Percentiles rank a stretch among this genome's conserved stretches.
phyloP scores from a whole-genome alignment of 805 yeast species.

The Sugiyamaella boreocaroliniensis region DNA sequence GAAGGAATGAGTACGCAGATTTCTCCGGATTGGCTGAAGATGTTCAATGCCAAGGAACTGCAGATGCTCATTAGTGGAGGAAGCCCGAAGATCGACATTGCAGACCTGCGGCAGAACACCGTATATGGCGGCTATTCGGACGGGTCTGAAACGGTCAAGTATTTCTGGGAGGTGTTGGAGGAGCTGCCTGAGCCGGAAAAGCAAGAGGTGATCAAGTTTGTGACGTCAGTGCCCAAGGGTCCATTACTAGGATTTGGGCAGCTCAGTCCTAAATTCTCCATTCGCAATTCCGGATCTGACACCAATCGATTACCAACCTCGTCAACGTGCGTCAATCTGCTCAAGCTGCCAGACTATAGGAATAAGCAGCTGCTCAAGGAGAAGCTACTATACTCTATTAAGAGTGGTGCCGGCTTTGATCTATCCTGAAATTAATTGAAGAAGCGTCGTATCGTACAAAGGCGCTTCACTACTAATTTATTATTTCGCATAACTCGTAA shows the following conservation, averaged over 20 bases:
- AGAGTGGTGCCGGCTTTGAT: slow-evolving; percentile 82
- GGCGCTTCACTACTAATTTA: too few relatives aligned
- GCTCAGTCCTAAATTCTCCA: slow-evolving; percentile 72
- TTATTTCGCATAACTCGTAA: too few relatives aligned
- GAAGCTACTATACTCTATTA: slow-evolving; percentile 72
- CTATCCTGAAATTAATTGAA: slow-evolving; percentile 42
- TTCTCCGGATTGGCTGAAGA: slow-evolving; percentile 64
- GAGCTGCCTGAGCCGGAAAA: slow-evolving; percentile 63
- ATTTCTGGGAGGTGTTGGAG: slow-evolving; percentile 69
- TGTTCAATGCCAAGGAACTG: slow-evolving; percentile 80
- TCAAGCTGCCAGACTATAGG: slow-evolving; percentile 78
- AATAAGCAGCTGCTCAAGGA: slow-evolving; percentile 49
- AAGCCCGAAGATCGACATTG: slow-evolving; percentile 56
- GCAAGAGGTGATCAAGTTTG: slow-evolving; percentile 70
- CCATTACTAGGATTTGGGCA: slow-evolving; percentile 82
- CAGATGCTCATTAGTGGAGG: slow-evolving; percentile 84
- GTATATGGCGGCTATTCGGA: slow-evolving; percentile 46
- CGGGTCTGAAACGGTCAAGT: slow-evolving; percentile 49
- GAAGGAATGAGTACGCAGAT: slow-evolving; percentile 67
- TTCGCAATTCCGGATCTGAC: slow-evolving; percentile 57
- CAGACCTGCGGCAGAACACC: slow-evolving; percentile 58
- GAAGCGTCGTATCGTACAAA: not conserved
- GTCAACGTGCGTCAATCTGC: slow-evolving; percentile 83
- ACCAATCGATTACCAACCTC: slow-evolving; percentile 73
- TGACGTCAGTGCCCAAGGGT: slow-evolving; percentile 85